A percentile compares a stretch with the other conserved stretches of the same genome.
These are phyloP conservation scores for Gymnopilus dilepis DNA, from an alignment of 768 basidiomycete genomes.

Conservation along the genomic window DNA sequence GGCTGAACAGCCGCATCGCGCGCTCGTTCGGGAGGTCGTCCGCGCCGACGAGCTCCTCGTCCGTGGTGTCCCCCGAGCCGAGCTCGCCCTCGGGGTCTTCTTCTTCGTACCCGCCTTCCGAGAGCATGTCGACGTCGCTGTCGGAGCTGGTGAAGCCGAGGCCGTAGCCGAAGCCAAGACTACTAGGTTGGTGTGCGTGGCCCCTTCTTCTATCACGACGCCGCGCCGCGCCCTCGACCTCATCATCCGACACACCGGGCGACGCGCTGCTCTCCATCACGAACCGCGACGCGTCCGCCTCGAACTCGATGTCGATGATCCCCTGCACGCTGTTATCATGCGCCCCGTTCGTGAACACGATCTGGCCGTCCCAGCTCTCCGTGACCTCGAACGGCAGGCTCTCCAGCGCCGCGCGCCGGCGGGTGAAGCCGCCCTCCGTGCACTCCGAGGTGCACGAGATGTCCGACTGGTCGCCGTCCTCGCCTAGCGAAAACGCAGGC, in stretches of 20 bases:
- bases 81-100: slow-evolving; percentile 47
- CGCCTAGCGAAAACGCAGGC: slow-evolving; percentile 40
- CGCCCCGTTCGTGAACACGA: slow-evolving; percentile 72
- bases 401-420: slow-evolving; percentile 36
- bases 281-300: slow-evolving; percentile 60
- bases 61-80: slow-evolving; percentile 67
- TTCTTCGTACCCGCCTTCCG: slow-evolving; percentile 53
- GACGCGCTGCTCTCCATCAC: slow-evolving; percentile 22
- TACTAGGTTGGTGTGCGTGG: neutral
- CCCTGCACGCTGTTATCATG: slow-evolving; percentile 58
- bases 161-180: slow-evolving; percentile 1
- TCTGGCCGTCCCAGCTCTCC: slow-evolving; percentile 77
- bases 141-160: neutral
- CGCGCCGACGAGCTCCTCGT: slow-evolving; percentile 82
- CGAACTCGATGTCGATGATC: slow-evolving; percentile 74
- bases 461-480: slow-evolving; percentile 52
- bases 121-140: slow-evolving; percentile 57
- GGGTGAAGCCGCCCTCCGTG: slow-evolving; percentile 31
- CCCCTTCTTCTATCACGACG: no score
- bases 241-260: slow-evolving; percentile 17
- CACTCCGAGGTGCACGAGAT: slow-evolving; percentile 34
- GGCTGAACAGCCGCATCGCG: slow-evolving; percentile 73
- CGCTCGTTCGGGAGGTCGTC: slow-evolving; percentile 76
- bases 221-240: neutral
- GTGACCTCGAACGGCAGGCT: slow-evolving; percentile 68